phyloP scores from a whole-genome alignment of 495 filamentous ascomycete genomes.

The Aspergillus asperescens region DNA sequence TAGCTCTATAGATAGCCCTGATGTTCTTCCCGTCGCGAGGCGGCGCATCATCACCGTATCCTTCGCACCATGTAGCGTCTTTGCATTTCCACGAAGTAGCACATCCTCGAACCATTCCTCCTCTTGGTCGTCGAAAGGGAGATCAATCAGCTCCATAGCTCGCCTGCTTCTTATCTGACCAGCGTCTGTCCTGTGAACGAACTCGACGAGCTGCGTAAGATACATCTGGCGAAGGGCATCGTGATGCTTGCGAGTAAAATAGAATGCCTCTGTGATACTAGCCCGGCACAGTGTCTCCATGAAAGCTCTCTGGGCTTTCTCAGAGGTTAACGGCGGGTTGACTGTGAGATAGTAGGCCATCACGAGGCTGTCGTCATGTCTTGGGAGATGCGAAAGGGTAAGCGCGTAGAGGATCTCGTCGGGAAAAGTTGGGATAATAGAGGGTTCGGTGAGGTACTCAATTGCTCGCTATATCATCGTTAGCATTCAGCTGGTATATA shows the following conservation, averaged over 20 bases:
- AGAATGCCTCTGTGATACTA: slow-evolving; percentile 66
- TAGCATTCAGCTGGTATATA: not conserved
- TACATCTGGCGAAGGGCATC: slow-evolving; percentile 54
- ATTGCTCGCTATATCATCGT: slow-evolving; percentile 52
- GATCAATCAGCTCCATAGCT: slow-evolving; percentile 62
- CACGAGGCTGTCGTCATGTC: slow-evolving; percentile 58
- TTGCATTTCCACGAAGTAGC: slow-evolving; percentile 56
- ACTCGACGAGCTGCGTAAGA: slow-evolving; percentile 61
- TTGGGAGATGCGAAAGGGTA: slow-evolving; percentile 51
- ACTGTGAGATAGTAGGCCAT: slow-evolving; percentile 73
- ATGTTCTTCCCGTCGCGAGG: slow-evolving; percentile 51
- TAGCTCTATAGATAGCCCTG: slow-evolving; percentile 29
- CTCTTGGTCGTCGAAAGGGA: slow-evolving; percentile 63
- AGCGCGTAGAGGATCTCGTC: slow-evolving; percentile 72
- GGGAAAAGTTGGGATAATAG: slow-evolving; percentile 69
- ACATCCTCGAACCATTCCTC: slow-evolving; percentile 67
- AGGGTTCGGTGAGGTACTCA: slow-evolving; percentile 67
- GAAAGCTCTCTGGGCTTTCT: slow-evolving; percentile 54
- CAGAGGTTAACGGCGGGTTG: slow-evolving; percentile 56
- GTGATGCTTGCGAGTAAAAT: slow-evolving; percentile 61
- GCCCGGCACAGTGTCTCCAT: slow-evolving; percentile 63
- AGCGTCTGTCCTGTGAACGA: slow-evolving; percentile 47
- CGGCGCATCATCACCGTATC: slow-evolving; percentile 66
- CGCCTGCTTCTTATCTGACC: slow-evolving; percentile 46
- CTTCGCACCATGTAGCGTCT: slow-evolving; percentile 53